Base-by-base conservation (phyloP, 345 rosid genomes). In the Camelina neglecta region DNA sequence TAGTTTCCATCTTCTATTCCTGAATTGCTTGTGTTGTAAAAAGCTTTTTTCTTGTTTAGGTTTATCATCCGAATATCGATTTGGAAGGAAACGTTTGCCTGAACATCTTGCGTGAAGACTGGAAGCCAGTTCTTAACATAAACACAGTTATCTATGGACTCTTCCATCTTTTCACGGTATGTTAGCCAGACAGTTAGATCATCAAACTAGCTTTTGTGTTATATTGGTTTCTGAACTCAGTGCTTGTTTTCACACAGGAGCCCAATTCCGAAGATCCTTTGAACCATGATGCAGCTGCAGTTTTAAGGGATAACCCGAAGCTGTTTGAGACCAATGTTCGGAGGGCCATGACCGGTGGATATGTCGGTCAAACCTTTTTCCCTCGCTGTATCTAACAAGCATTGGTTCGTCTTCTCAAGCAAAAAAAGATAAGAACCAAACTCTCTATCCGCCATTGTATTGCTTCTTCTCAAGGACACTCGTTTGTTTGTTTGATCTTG, bases 71-170 rank as follows among this genome's bases (percentile, higher is more conserved):
- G 0, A 96, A 93, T 81, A 93, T 96, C n/a, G 97, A 96, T 78
- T 83, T 93, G 85, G 99, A 96, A 83, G 99, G 98, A 77, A 96
- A 91, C 64, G 97, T 91, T 60, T 96, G 98, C 80, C 86, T 96
- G 55, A 96, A 96, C 79, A 86, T 96, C 80, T 81, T 96, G 60
- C 86, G 99, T 51, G 98, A 93, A 84, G 97, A 96, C 69, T 96
- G 99, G 99, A 96, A 96, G 77, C 99, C 97, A 2, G 97, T 96
- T 68, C 97, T 96, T 49, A 96, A 85, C 75, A 93, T 96, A 23
- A 96, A 96, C 85, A 96, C 98, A 8, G 76, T 93, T 18, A 85
- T 96, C 35, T 96, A 96, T 24, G 98, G 98, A 72, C 81, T 96
- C 49, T 88, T 79, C 81, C 99, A 96, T 83, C 95, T 93, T 29